Evolutionary conservation across 1,284 basidiomycete genomes (phyloP).

Genomic region (Volvariella surrecta): DNA sequence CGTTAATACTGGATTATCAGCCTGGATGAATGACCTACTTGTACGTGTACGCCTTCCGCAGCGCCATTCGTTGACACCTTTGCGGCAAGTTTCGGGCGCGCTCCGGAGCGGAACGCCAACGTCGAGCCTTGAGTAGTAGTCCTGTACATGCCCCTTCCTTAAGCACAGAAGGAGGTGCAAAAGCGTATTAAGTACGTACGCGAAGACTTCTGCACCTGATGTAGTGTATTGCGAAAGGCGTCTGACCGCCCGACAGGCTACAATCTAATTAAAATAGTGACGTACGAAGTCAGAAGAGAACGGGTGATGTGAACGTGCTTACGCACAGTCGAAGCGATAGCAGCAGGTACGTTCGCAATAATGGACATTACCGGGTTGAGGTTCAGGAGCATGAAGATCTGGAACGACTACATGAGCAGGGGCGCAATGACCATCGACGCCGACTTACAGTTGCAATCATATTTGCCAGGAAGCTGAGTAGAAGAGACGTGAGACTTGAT

Average conservation of each 20-base stretch:
- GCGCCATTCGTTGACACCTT: conserved; percentile 19
- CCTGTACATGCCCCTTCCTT: conserved; percentile 17
- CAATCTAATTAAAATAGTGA: conserved; percentile 36
- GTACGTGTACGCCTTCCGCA: conserved; percentile 35
- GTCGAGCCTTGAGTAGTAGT: conserved; percentile 31
- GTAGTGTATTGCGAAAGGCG: conserved; percentile 51
- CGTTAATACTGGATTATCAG: not conserved
- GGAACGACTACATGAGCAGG: not conserved
- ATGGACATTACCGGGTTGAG: conserved; percentile 70
- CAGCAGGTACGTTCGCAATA: conserved; percentile 67
- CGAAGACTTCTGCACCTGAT: conserved; percentile 42
- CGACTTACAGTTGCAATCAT: conserved; percentile 49
- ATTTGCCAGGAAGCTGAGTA: conserved; percentile 52
- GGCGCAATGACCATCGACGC: not conserved
- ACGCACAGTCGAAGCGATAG: conserved; percentile 51
- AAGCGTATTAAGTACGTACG: conserved; percentile 29
- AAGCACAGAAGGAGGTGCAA: conserved; percentile 6
- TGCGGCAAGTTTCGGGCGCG: conserved; percentile 25
- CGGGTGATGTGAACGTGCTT: conserved; percentile 1
- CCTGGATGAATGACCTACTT: conserved; percentile 20
- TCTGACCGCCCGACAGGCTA: conserved; percentile 62
- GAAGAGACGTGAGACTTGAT: conserved; percentile 6
- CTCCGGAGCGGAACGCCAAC: conserved; percentile 31
- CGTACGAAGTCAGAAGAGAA: not conserved
- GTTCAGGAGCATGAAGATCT: conserved; percentile 66